Conservation (phyloP, 2,329 filamentous ascomycete species). For the Cyphellophora europaea region DNA sequence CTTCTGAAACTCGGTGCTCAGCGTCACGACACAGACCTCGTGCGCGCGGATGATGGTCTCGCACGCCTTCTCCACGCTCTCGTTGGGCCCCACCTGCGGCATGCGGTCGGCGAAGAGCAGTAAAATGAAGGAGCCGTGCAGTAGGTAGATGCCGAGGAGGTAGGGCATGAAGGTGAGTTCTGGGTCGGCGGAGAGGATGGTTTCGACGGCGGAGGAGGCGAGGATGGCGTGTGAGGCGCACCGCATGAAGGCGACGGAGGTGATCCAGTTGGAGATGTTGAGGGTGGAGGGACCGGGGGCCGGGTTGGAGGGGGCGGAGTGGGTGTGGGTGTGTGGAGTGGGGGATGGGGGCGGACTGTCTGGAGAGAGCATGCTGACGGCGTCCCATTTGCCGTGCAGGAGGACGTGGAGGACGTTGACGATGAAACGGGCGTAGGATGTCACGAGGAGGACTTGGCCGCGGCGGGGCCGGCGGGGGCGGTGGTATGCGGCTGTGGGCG, state of each 20-base stretch:
- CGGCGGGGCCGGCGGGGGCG: conserved; percentile 14
- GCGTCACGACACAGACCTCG: conserved; percentile 41
- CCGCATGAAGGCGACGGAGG: conserved; percentile 35
- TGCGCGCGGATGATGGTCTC: conserved; percentile 32
- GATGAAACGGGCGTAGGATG: conserved; percentile 38
- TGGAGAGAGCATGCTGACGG: conserved; percentile 34
- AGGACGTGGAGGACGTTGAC: conserved; percentile 40
- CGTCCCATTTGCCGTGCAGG: conserved; percentile 41
- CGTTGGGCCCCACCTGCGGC: conserved; percentile 20
- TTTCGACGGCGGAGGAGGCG: conserved; percentile 35
- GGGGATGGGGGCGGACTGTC: not conserved
- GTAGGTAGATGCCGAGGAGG: conserved; percentile 42
- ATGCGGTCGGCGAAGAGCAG: conserved; percentile 41
- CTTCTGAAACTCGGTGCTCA: conserved; percentile 43
- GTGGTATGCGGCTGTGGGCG: conserved; percentile 4
- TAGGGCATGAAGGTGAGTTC: conserved; percentile 45
- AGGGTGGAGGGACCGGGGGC: conserved; percentile 20
- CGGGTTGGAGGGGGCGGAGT: too few species aligned
- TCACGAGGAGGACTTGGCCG: conserved; percentile 28
- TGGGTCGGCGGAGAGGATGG: conserved; percentile 38
- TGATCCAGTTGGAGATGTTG: conserved; percentile 37
- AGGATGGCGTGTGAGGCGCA: conserved; percentile 36
- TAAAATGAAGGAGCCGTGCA: conserved; percentile 42
- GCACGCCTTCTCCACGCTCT: conserved; percentile 1
- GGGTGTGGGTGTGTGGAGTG: too few species aligned